phyloP scores from a whole-genome alignment of 2,329 filamentous ascomycete genomes.

The Scolecobasidium constrictum region DNA sequence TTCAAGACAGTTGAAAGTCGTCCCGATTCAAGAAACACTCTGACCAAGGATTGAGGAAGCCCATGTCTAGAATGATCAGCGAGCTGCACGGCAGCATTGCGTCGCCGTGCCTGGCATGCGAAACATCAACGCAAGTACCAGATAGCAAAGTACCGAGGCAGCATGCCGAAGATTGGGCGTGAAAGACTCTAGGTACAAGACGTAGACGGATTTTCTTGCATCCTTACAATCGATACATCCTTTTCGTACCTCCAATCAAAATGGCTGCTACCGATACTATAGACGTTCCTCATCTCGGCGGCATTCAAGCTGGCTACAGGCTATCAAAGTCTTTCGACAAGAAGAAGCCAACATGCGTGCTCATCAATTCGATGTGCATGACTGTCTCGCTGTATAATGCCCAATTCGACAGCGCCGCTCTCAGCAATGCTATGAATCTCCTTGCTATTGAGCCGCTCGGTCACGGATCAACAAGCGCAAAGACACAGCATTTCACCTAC shows the following conservation, averaged over 20 bases:
- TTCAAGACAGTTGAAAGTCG: too few relatives aligned
- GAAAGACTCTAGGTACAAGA: too few relatives aligned
- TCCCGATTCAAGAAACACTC: too few relatives aligned
- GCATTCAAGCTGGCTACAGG: conserved; percentile 38
- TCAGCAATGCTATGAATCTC: conserved; percentile 34
- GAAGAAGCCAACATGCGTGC: conserved; percentile 38
- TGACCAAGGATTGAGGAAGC: too few relatives aligned
- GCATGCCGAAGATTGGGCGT: too few relatives aligned
- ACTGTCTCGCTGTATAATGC: conserved; percentile 31
- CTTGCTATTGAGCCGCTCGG: conserved; percentile 44
- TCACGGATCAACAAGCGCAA: conserved; percentile 37
- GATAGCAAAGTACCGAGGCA: too few relatives aligned
- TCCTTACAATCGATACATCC: too few relatives aligned
- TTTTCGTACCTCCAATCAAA: neutral
- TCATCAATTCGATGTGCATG: conserved; percentile 43
- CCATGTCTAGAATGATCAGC: too few relatives aligned
- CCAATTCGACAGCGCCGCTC: conserved; percentile 26
- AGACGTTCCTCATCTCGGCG: conserved; percentile 38
- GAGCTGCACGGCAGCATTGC: too few relatives aligned
- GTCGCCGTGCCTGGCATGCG: too few relatives aligned
- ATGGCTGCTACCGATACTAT: conserved; percentile 18
- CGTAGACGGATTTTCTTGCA: too few relatives aligned
- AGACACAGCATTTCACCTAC: conserved; percentile 36
- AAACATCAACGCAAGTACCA: too few relatives aligned
- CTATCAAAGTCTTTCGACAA: conserved; percentile 22